These are phyloP conservation scores for Podaxis sp. DNA, from an alignment of 768 basidiomycete genomes.

Conservation along the genomic window DNA sequence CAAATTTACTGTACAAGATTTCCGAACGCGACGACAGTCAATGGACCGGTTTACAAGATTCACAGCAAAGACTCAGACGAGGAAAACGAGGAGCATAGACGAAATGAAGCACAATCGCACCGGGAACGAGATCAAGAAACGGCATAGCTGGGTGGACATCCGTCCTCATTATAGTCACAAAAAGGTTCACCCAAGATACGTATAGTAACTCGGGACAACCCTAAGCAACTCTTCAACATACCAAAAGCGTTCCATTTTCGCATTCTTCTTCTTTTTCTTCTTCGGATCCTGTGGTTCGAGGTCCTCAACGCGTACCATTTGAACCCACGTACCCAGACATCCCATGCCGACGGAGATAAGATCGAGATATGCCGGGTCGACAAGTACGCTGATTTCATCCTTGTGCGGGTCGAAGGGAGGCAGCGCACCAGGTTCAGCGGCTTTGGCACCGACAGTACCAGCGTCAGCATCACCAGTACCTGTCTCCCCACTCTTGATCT, in stretches of 20 bases:
- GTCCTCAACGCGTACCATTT: conserved; percentile 41
- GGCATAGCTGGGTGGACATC: conserved; percentile 7
- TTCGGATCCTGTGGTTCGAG: conserved; percentile 19
- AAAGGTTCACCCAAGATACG: conserved; percentile 9
- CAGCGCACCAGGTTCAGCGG: conserved; percentile 13
- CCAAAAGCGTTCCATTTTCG: conserved; percentile 35
- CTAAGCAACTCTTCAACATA: conserved; percentile 38
- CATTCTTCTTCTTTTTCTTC: conserved; percentile 34
- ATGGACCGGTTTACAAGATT: neutral
- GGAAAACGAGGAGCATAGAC: too few species aligned
- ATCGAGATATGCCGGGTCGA: conserved; percentile 40
- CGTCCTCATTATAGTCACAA: neutral
- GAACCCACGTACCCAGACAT: conserved; percentile 63
- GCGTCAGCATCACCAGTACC: conserved; percentile 5
- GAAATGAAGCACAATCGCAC: neutral
- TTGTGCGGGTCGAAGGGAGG: conserved; percentile 45
- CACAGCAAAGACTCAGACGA: neutral
- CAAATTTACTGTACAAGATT: neutral
- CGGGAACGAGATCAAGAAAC: neutral
- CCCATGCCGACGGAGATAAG: conserved; percentile 51
- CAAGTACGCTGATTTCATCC: conserved; percentile 57
- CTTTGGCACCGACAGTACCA: conserved; percentile 30
- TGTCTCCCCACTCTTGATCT: neutral
- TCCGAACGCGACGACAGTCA: too few species aligned
- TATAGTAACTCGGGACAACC: conserved; percentile 35